Percentiles rank a stretch among this genome's conserved stretches.
phyloP scores from a whole-genome alignment of 2,329 filamentous ascomycete species.

The Monilinia laxa region DNA sequence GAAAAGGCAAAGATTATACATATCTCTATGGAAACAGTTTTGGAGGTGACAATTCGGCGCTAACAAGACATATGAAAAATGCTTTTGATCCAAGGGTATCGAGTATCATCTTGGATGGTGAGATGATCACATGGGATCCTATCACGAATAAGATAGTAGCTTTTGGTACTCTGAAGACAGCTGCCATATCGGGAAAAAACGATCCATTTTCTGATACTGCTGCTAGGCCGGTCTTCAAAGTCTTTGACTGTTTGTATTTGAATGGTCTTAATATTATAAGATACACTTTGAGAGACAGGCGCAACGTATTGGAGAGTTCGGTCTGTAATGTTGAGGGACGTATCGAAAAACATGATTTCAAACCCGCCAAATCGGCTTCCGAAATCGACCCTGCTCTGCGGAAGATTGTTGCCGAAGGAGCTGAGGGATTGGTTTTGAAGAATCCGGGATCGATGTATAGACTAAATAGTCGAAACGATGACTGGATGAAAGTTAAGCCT shows the following conservation, averaged over 20 bases:
- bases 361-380: constrained; percentile 62
- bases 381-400: constrained; percentile 79
- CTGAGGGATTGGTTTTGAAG: constrained; percentile 89
- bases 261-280: constrained; percentile 78
- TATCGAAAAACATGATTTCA: constrained; percentile 78
- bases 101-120: constrained; percentile 89
- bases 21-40: constrained; percentile 85
- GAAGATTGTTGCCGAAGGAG: constrained; percentile 80
- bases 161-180: constrained; percentile 92
- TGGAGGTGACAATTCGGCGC: constrained; percentile 68
- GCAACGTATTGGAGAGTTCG: constrained; percentile 69
- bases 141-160: constrained; percentile 78
- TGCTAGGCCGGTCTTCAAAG: constrained; percentile 73
- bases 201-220: constrained; percentile 63
- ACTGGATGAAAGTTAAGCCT: constrained; percentile 98
- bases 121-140: constrained; percentile 99
- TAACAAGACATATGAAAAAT: constrained; percentile 75
- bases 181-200: constrained; percentile 75
- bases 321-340: constrained; percentile 70
- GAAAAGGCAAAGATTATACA: constrained; percentile 94
- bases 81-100: constrained; percentile 77
- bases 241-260: constrained; percentile 89
- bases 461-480: constrained; percentile 85
- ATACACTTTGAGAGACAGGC: constrained; percentile 80
- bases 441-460: constrained; percentile 85